phyloP scores from a whole-genome alignment of 768 basidiomycete species.

The Cytidiella melzeri region DNA sequence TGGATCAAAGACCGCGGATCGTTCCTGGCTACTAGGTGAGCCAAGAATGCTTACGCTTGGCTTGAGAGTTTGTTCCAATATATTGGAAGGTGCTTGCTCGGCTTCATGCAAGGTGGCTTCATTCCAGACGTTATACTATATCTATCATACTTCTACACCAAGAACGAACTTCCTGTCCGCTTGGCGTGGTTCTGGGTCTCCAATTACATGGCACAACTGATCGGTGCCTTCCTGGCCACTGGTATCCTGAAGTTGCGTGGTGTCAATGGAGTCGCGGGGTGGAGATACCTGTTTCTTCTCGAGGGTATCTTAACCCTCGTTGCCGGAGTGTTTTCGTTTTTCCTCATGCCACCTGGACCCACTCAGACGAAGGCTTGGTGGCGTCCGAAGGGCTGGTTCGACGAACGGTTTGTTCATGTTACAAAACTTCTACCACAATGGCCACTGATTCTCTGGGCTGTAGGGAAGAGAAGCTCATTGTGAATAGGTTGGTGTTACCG shows the following conservation, averaged over 20 bases:
- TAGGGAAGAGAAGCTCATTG: constrained; percentile 60
- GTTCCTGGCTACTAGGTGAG: constrained; percentile 49
- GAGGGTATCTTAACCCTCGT: constrained; percentile 44
- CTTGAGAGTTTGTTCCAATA: background rate
- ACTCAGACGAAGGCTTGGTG: constrained; percentile 57
- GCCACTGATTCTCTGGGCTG: background rate
- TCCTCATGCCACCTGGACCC: constrained; percentile 55
- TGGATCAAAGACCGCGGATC: constrained; percentile 47
- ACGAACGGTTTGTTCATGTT: constrained; percentile 35
- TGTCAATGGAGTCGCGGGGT: constrained; percentile 45
- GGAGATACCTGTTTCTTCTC: constrained; percentile 54
- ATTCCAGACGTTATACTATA: constrained; percentile 62
- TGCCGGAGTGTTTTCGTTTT: constrained; percentile 46
- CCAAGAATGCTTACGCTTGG: background rate
- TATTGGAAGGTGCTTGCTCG: constrained; percentile 47
- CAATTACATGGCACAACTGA: constrained; percentile 47
- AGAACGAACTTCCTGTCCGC: constrained; percentile 54
- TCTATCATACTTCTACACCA: constrained; percentile 61
- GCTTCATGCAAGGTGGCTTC: constrained; percentile 61
- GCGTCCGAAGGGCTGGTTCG: constrained; percentile 61
- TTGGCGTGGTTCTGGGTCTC: constrained; percentile 67
- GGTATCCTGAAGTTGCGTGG: constrained; percentile 53
- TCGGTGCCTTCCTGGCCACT: constrained; percentile 61
- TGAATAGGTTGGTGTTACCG: constrained; percentile 34
- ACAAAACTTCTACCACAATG: background rate